These are phyloP conservation scores for Poa annua DNA, from an alignment of 176 grass and related monocot genomes.

Conservation along the genomic window DNA sequence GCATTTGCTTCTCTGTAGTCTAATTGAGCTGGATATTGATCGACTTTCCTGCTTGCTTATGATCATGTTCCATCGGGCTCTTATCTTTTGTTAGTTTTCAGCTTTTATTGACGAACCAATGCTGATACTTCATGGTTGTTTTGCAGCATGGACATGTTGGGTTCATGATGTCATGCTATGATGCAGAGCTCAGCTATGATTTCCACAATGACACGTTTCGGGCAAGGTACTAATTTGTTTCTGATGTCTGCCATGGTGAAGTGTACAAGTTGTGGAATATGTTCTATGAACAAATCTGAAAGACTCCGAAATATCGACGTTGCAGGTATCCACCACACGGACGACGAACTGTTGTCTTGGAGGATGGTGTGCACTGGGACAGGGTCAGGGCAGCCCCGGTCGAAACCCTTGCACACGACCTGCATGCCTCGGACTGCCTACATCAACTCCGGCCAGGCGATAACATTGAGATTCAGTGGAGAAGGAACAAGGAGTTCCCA, in stretches of 20 bases:
- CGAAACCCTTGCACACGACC: conserved; percentile 66
- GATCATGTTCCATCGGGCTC: neutral
- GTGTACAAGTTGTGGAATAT: too few species aligned
- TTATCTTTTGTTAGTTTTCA: conserved; percentile 30
- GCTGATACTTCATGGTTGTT: conserved; percentile 40
- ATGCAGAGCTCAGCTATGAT: conserved; percentile 95
- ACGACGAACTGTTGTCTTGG: conserved; percentile 59
- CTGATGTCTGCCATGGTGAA: neutral
- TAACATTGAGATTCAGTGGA: conserved; percentile 98
- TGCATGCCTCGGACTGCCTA: conserved; percentile 79
- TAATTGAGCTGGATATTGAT: conserved; percentile 7
- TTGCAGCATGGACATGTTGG: conserved; percentile 97
- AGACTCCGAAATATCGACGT: neutral
- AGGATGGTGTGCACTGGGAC: conserved; percentile 81
- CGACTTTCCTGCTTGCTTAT: conserved; percentile 1
- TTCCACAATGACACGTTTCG: conserved; percentile 60
- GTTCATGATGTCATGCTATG: conserved; percentile 99
- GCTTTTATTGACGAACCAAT: conserved; percentile 11
- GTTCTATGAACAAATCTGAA: too few species aligned
- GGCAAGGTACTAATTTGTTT: conserved; percentile 66
- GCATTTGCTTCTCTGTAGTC: conserved; percentile 9
- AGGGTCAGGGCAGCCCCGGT: conserved; percentile 79
- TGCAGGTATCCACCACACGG: conserved; percentile 91
- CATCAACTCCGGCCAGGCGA: conserved; percentile 70
- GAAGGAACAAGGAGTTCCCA: conserved; percentile 93